A percentile compares a stretch with the other conserved stretches of the same genome.
Evolutionary conservation across 208 protist genomes (phyloP).

Genomic region (Wallacemonas collosoma): DNA sequence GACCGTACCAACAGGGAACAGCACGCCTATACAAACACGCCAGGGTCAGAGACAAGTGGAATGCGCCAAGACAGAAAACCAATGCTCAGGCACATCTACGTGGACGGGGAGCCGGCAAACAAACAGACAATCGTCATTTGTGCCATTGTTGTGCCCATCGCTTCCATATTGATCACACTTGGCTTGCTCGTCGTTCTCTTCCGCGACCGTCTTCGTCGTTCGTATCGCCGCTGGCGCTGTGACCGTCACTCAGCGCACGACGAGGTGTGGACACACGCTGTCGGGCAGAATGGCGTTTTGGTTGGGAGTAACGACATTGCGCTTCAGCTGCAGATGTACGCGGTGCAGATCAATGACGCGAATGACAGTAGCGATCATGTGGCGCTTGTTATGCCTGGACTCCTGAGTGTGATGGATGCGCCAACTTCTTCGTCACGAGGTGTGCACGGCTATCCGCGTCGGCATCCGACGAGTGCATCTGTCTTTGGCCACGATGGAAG

Average conservation of each 20-base stretch:
- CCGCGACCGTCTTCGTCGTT: background rate
- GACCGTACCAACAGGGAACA: too few relatives aligned
- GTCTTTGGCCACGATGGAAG: background rate
- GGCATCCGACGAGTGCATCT: background rate
- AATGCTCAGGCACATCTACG: too few relatives aligned
- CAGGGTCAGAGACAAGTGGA: background rate
- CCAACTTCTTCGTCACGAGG: background rate
- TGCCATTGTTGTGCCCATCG: background rate
- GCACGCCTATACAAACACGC: too few relatives aligned
- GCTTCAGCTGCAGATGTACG: background rate
- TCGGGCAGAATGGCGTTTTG: background rate
- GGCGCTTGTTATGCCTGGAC: background rate
- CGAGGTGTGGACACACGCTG: background rate
- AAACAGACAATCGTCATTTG: background rate
- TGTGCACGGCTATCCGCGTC: background rate
- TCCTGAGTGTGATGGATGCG: background rate
- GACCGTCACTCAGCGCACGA: background rate
- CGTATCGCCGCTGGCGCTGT: background rate
- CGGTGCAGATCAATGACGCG: background rate
- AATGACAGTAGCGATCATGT: constrained; percentile 3
- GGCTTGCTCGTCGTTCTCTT: background rate
- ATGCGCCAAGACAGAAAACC: too few relatives aligned
- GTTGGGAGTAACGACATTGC: background rate
- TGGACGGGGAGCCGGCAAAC: too few relatives aligned
- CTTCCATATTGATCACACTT: background rate